phyloP scores from a whole-genome alignment of 441 rosid genomes.

The Populus tomentosa region DNA sequence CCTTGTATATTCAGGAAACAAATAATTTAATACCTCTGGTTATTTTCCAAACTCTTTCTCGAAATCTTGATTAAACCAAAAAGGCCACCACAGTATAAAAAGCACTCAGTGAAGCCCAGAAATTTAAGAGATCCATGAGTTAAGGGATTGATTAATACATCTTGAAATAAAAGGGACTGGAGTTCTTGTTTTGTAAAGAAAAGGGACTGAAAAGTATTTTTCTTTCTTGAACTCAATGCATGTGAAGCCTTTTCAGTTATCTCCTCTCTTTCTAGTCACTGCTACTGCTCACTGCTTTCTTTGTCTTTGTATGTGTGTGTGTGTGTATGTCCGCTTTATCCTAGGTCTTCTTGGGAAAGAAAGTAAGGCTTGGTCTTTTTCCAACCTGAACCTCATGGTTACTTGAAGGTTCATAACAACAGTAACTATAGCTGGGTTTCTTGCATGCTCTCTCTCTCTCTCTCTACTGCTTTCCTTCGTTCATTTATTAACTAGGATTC shows the following conservation, averaged over 20 bases:
- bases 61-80: too few relatives aligned
- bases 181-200: background rate
- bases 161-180: background rate
- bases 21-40: background rate
- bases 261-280: background rate
- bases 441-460: background rate
- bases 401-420: background rate
- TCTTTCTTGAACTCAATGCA: background rate
- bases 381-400: slow-evolving; percentile 21
- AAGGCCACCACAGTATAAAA: too few relatives aligned
- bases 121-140: background rate
- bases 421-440: background rate
- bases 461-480: background rate
- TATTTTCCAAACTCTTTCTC: too few relatives aligned
- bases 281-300: slow-evolving; percentile 5
- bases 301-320: slow-evolving; percentile 3
- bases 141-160: background rate
- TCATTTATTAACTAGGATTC: slow-evolving; percentile 3
- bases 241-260: background rate
- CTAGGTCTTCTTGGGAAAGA: slow-evolving; percentile 41
- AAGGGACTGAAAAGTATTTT: background rate
- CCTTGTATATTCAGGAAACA: background rate
- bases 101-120: too few relatives aligned
- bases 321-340: slow-evolving; percentile 1
- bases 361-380: slow-evolving; percentile 39